Conservation (phyloP, 2,329 filamentous ascomycete genomes). For the Exophiala sp. region DNA sequence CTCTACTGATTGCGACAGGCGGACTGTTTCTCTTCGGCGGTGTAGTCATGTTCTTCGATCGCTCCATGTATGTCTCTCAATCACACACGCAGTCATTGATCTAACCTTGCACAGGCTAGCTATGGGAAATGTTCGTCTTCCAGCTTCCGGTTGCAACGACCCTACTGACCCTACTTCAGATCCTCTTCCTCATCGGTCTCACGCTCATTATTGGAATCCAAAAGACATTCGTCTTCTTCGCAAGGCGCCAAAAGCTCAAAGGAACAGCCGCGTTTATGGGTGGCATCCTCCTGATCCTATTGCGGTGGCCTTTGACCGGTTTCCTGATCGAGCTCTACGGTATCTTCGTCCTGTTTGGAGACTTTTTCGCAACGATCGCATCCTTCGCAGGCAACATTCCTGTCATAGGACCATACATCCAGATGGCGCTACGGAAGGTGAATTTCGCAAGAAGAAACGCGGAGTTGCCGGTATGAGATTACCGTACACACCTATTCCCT, state of each 20-base stretch:
- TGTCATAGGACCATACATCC: constrained; percentile 81
- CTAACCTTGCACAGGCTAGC: constrained; percentile 63
- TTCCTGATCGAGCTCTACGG: constrained; percentile 91
- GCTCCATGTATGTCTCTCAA: constrained; percentile 69
- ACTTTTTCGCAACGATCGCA: constrained; percentile 90
- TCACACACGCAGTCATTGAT: constrained; percentile 1
- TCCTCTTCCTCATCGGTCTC: constrained; percentile 95
- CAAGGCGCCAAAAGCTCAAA: constrained; percentile 84
- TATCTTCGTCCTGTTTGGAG: constrained; percentile 88
- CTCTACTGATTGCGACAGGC: constrained; percentile 51
- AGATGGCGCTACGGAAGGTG: constrained; percentile 65
- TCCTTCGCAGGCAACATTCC: constrained; percentile 82
- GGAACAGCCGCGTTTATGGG: constrained; percentile 83
- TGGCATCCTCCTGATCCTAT: constrained; percentile 78
- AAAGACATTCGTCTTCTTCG: constrained; percentile 93
- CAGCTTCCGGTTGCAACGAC: constrained; percentile 17
- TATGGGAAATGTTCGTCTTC: constrained; percentile 78
- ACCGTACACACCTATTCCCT: not conserved
- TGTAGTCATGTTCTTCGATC: constrained; percentile 95
- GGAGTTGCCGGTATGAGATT: constrained; percentile 69
- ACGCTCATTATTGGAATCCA: constrained; percentile 90
- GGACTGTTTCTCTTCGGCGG: constrained; percentile 93
- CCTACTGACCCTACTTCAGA: constrained; percentile 50
- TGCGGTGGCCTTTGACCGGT: constrained; percentile 87
- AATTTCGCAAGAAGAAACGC: constrained; percentile 69